phyloP scores from a whole-genome alignment of 495 filamentous ascomycete genomes.

The Terfezia claveryi region DNA sequence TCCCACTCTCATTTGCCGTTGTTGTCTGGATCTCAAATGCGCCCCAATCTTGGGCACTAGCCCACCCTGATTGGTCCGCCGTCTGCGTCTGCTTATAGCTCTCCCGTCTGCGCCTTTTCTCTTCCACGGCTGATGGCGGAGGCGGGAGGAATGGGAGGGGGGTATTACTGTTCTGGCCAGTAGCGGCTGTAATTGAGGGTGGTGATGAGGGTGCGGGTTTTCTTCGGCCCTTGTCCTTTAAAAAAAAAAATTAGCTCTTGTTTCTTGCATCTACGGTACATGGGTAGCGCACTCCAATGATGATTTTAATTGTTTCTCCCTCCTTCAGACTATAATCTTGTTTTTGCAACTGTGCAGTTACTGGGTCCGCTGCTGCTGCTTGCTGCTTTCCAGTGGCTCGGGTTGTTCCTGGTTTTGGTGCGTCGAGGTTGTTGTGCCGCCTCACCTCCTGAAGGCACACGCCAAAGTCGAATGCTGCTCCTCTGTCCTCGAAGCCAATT shows the following conservation, averaged over 20 bases:
- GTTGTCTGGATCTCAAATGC: not conserved
- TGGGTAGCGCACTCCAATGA: conserved; percentile 29
- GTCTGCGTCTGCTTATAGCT: not conserved
- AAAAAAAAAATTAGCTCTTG: conserved; percentile 5
- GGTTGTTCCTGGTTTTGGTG: not conserved
- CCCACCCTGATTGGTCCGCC: not conserved
- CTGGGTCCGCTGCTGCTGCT: not conserved
- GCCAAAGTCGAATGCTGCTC: conserved; percentile 61
- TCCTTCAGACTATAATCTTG: conserved; percentile 61
- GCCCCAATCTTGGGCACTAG: not conserved
- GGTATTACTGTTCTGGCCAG: not conserved
- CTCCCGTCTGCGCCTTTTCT: conserved; percentile 21
- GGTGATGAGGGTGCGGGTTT: conserved; percentile 14
- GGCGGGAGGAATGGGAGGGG: conserved; percentile 30
- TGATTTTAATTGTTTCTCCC: conserved; percentile 65
- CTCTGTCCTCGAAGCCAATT: conserved; percentile 68
- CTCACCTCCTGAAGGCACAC: conserved; percentile 56
- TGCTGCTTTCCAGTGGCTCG: conserved; percentile 1
- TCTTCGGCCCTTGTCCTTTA: conserved; percentile 18
- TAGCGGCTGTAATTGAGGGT: conserved; percentile 1
- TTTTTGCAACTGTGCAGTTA: conserved; percentile 26
- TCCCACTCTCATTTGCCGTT: conserved; percentile 21
- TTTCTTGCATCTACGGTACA: not conserved
- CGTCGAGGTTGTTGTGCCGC: conserved; percentile 6
- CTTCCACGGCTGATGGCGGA: conserved; percentile 37